Base-by-base conservation (phyloP, 1,284 basidiomycete species). In the Moesziomyces parantarcticus region DNA sequence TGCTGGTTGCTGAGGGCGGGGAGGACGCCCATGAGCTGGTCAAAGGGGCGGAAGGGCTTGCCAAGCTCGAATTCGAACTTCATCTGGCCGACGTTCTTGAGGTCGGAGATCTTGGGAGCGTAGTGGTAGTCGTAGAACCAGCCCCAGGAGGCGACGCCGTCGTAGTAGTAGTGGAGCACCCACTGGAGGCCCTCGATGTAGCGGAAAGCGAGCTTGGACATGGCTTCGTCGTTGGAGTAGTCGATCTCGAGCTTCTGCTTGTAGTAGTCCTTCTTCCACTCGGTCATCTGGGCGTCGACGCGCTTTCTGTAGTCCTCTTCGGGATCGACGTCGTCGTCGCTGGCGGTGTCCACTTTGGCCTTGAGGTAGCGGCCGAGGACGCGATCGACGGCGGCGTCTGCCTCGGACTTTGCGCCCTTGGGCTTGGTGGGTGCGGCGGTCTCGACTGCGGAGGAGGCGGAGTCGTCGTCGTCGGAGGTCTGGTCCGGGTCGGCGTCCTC, bases 101-200 rank as follows among this genome's bases (percentile, higher is more conserved):
- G 85, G 85, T 99, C 96, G 92, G 96, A 78, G 43, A 84, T 79
- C 62, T 76, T 80, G 48, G 82, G 82, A 0, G 96, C 92, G 84
- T 97, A 99, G 84, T 99, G 96, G 84, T 97, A 98, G 83, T 95
- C 87, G 86, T 98, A 99, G 87, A 97, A 99, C 97, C 97, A 99
- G 25, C 93, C 89, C 96, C 96, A 99, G 6, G 93, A 95, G 2
- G 93, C 92, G 16, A 97, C 94, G 36, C 96, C 96, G 72, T 92
- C 90, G 85, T 98, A 98, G 85, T 99, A 99, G 85, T 99, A 99
- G 84, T 94, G 92, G 89, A 99, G 91, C 32, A 99, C 94, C 97
- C 96, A 99, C 83, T 99, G 97, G 66, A 99, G 86, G 1, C 96
- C 97, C 84, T 99, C 94, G 40, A 94, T 88, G 84, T 97, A 99